phyloP scores from a whole-genome alignment of 768 basidiomycete species.

The Mycena sanguinolenta region DNA sequence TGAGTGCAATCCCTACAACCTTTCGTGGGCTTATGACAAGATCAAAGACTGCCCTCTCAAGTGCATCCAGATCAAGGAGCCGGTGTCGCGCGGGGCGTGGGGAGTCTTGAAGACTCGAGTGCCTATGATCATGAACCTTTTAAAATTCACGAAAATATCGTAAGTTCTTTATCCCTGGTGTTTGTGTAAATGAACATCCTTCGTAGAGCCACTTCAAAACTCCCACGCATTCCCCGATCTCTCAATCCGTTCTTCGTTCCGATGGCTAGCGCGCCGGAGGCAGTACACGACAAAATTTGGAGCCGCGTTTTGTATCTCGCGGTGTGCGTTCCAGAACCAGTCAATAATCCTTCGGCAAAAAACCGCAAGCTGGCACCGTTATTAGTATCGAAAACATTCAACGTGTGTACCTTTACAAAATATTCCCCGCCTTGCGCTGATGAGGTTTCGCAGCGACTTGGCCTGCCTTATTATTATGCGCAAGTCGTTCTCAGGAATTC shows the following conservation, averaged over 20 bases:
- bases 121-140: not conserved
- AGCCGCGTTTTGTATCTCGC: conserved; percentile 22
- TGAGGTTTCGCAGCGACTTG: conserved; percentile 8
- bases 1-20: not conserved
- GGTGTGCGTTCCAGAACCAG: conserved; percentile 4
- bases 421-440: not conserved
- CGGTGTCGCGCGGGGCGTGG: not conserved
- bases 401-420: not conserved
- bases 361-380: conserved; percentile 8
- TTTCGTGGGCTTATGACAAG: not conserved
- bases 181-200: not conserved
- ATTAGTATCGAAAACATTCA: conserved; percentile 16
- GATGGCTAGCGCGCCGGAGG: not conserved
- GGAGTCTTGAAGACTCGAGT: not conserved
- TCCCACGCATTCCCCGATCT: not conserved
- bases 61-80: conserved; percentile 1
- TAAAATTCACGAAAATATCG: conserved; percentile 1
- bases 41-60: conserved; percentile 1
- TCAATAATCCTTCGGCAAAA: not conserved
- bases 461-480: no score
- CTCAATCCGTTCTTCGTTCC: conserved; percentile 15
- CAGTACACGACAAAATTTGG: conserved; percentile 5
- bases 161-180: not conserved
- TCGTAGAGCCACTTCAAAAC: not conserved
- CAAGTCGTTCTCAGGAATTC: not conserved